Percentiles rank a stretch among this genome's conserved stretches.
phyloP scores from a whole-genome alignment of 345 rosid species.

The Gossypium australe region DNA sequence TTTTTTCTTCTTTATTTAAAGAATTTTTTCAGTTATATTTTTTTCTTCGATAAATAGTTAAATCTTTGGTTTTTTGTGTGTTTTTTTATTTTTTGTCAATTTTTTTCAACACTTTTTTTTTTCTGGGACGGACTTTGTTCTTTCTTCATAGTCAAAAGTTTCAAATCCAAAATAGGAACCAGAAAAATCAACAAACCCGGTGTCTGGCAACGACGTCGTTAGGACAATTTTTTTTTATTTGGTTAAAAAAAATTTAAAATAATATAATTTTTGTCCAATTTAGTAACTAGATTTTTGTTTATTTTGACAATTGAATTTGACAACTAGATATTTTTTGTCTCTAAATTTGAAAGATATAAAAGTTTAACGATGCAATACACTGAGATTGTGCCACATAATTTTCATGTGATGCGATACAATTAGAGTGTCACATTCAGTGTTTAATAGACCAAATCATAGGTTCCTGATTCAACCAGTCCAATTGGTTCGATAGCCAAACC shows the following conservation, averaged over 20 bases:
- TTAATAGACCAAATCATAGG: too few species aligned
- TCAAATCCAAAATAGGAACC: not conserved
- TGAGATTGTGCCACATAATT: too few species aligned
- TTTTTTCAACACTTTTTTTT: not conserved
- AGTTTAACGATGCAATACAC: rapidly evolving
- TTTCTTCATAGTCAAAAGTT: constrained; percentile 8
- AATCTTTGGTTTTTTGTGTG: not conserved
- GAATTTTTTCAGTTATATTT: not conserved
- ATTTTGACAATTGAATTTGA: rapidly evolving
- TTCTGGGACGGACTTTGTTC: not conserved
- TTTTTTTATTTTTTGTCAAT: too few species aligned
- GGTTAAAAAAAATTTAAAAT: too few species aligned
- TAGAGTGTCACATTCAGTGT: rapidly evolving
- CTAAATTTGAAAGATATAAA: too few species aligned
- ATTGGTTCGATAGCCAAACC: too few species aligned
- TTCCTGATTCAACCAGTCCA: rapidly evolving
- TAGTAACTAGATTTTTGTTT: too few species aligned
- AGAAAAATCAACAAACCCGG: not conserved
- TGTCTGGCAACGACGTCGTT: constrained; percentile 1
- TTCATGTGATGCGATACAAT: too few species aligned
- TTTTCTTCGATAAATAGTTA: not conserved
- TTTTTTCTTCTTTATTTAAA: not conserved
- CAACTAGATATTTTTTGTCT: too few species aligned
- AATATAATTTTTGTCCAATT: too few species aligned
- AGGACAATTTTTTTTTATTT: too few species aligned